A percentile compares a stretch with the other conserved stretches of the same genome.
Evolutionary conservation across 768 basidiomycete species (phyloP).

Genomic region (Phlegmacium glaucopus): DNA sequence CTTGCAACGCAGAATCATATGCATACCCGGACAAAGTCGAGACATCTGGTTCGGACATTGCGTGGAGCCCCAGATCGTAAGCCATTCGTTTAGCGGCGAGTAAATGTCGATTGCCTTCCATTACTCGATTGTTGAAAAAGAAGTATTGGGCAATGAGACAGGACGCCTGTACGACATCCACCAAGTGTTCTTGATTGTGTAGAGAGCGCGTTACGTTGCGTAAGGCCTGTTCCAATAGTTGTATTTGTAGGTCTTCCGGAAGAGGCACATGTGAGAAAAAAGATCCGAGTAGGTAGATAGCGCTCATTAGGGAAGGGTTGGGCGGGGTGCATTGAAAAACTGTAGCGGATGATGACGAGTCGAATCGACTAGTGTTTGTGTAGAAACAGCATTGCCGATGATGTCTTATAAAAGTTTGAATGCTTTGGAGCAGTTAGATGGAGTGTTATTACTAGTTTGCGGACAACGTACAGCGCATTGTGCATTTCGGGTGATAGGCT

Average conservation of each 20-base stretch:
- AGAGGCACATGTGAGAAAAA: conserved; percentile 45
- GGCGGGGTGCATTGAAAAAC: conserved; percentile 25
- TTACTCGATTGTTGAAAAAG: conserved; percentile 50
- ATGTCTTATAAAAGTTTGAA: conserved; percentile 54
- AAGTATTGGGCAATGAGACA: conserved; percentile 59
- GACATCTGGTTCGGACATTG: conserved; percentile 32
- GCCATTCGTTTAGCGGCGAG: conserved; percentile 60
- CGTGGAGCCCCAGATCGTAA: conserved; percentile 57
- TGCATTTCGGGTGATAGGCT: conserved; percentile 14
- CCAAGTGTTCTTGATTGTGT: conserved; percentile 49
- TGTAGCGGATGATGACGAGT: conserved; percentile 25
- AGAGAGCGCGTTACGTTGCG: conserved; percentile 51
- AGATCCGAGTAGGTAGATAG: conserved; percentile 59
- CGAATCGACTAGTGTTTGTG: conserved; percentile 43
- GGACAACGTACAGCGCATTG: conserved; percentile 15
- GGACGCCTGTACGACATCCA: conserved; percentile 59
- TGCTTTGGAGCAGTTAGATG: conserved; percentile 25
- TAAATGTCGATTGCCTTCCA: conserved; percentile 61
- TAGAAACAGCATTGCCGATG: conserved; percentile 59
- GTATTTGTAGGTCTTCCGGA: conserved; percentile 40
- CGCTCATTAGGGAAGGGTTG: conserved; percentile 58
- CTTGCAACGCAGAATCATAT: conserved; percentile 22
- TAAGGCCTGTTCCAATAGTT: conserved; percentile 46
- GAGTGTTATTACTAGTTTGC: background rate
- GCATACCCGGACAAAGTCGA: conserved; percentile 12